Conservation (phyloP, 345 rosid genomes). For the Geranium rotundifolium region DNA sequence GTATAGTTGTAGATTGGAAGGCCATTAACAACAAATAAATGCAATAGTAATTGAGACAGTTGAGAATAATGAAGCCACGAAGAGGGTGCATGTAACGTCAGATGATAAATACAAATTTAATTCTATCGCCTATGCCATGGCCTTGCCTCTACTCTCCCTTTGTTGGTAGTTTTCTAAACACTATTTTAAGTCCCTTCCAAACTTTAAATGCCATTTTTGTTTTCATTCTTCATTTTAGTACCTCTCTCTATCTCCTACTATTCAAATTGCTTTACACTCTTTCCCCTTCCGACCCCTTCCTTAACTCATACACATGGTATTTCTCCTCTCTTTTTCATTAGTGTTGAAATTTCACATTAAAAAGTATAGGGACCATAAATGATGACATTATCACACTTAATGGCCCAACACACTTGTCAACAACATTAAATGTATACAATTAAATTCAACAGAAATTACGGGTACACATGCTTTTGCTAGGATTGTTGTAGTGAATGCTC, state of each 20-base stretch:
- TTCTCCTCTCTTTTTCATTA: background rate
- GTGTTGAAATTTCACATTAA: conserved; percentile 4
- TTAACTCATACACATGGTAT: conserved; percentile 11
- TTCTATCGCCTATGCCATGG: conserved; percentile 24
- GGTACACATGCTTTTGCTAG: background rate
- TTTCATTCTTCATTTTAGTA: conserved; percentile 41
- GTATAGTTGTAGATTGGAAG: conserved; percentile 39
- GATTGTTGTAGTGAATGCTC: no score
- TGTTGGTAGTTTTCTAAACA: conserved; percentile 10
- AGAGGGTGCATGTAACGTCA: no score
- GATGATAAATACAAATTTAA: conserved; percentile 65
- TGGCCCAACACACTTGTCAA: background rate
- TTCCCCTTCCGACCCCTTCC: conserved; percentile 12
- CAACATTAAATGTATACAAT: no score
- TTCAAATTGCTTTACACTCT: conserved; percentile 26
- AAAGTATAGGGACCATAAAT: conserved; percentile 9
- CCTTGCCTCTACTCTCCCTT: conserved; percentile 3
- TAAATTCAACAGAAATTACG: no score
- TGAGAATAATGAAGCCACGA: conserved; percentile 68
- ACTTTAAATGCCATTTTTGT: conserved; percentile 47
- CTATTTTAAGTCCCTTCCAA: conserved; percentile 9
- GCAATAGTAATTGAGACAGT: conserved; percentile 91
- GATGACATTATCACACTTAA: conserved; percentile 1
- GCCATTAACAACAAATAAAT: conserved; percentile 82
- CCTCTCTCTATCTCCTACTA: conserved; percentile 23